Evolutionary conservation across 306 rosid genomes (phyloP), one percentile per base, ranked within the genome.

Genomic region (Comarum palustre): DNA sequence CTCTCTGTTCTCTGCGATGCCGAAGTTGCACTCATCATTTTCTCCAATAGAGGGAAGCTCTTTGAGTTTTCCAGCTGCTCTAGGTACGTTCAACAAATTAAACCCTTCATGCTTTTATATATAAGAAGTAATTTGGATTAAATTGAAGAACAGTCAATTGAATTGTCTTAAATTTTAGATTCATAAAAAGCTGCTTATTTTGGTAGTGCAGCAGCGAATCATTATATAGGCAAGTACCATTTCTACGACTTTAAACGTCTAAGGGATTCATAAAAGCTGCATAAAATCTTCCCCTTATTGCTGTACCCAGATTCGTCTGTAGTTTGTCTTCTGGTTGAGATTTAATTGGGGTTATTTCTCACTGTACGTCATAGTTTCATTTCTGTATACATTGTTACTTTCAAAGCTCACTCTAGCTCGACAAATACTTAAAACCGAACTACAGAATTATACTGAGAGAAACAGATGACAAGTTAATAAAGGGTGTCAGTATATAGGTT

Each of bases 1-100:
- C 86, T 93, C 0, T 93, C 98, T 2, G 98, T 93, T 63, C 85
- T 93, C n/a, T 93, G 98, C 55, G 98, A 93, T 72, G 98, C 98
- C 15, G 98, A 93, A 80, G 93, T 93, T 77, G 93, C 94, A 60
- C 94, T 93, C 55, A 81, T 93, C 19, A 73, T 94, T 41, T 91
- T 94, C 87, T 94, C 98, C 12, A 75, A 90, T 25, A 88, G 90
- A 82, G 97, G 97, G 50, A 94, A 87, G 80, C 97, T 94, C 74
- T 89, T 88, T 71, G 98, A 94, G 76, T 94, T 89, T 78, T 80
- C 98, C 4, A 94, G 92, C 72, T 34, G 45, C 10, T 84, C 86
- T 71, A 86, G 97, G 97, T 94, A 82, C 19, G 54, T 16, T 32
- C 41, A 2, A 32, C 2, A 32, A 62, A 34, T 32, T 34, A 7